Evolutionary conservation across 371 early-diverging fungal species (phyloP).

Genomic region (Blyttiomyces sp.): DNA sequence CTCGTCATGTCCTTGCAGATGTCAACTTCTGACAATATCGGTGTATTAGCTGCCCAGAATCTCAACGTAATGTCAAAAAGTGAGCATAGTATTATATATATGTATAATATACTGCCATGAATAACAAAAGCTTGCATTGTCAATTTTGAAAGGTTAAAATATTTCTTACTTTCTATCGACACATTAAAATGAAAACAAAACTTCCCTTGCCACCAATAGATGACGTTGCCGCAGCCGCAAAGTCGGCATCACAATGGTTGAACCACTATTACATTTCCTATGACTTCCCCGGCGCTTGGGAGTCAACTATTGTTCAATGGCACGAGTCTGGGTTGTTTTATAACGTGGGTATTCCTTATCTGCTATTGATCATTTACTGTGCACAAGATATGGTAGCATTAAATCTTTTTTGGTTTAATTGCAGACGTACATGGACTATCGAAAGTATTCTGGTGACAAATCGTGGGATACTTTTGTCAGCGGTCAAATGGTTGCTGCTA

Average conservation of each 20-base stretch:
- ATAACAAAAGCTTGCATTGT: no score
- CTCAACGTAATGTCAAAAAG: no score
- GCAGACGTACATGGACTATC: no score
- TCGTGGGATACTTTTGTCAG: not conserved
- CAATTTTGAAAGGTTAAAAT: no score
- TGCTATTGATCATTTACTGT: not conserved
- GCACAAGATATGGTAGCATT: not conserved
- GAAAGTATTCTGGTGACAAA: not conserved
- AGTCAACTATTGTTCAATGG: slow-evolving; percentile 6
- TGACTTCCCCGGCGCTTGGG: not conserved
- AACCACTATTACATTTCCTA: not conserved
- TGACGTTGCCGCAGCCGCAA: not conserved
- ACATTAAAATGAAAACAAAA: no score
- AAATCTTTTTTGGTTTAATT: not conserved
- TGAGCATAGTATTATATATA: no score
- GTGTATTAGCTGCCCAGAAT: no score
- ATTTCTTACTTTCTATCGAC: no score
- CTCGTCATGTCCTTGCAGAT: no score
- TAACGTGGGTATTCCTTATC: not conserved
- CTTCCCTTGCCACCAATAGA: no score
- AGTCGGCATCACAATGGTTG: not conserved
- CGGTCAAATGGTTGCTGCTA: not conserved
- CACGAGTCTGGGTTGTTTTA: slow-evolving; percentile 16
- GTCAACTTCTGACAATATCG: no score
- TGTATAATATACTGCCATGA: no score